These are phyloP conservation scores for Spergularia azorica DNA, from an alignment of 179 eudicot species.

Conservation along the genomic window DNA sequence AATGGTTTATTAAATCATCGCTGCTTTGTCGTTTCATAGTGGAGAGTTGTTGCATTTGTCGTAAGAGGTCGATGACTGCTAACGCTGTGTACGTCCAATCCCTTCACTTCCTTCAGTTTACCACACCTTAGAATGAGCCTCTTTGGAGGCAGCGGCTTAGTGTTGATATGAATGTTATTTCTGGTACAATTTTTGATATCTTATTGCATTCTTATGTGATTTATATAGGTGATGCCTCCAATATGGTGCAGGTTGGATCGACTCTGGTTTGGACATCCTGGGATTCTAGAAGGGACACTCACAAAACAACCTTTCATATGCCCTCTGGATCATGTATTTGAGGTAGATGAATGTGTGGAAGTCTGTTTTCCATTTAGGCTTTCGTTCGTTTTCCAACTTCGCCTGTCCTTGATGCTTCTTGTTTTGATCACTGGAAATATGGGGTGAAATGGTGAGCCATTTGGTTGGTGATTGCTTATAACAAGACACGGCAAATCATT, in stretches of 20 bases:
- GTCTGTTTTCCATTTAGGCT: background rate
- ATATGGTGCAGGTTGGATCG: constrained; percentile 99
- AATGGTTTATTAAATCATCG: too few relatives aligned
- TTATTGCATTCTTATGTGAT: constrained; percentile 43
- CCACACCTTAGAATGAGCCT: too few relatives aligned
- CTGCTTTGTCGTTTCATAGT: too few relatives aligned
- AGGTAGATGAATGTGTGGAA: constrained; percentile 49
- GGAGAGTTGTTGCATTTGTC: too few relatives aligned
- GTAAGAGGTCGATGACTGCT: too few relatives aligned
- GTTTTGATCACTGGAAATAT: background rate
- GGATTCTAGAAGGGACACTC: constrained; percentile 66
- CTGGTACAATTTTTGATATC: constrained; percentile 21
- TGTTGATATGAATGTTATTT: too few relatives aligned
- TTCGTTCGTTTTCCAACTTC: background rate
- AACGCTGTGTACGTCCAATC: too few relatives aligned
- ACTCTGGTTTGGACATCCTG: constrained; percentile 99
- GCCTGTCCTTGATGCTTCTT: background rate
- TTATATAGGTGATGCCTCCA: constrained; percentile 98
- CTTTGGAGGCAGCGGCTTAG: too few relatives aligned
- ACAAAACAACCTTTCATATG: constrained; percentile 93
- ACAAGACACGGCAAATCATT: too few relatives aligned
- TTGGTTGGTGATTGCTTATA: background rate
- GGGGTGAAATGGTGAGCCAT: background rate
- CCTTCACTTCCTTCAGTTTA: too few relatives aligned
- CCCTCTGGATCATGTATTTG: constrained; percentile 96